A percentile compares a stretch with the other conserved stretches of the same genome.
These are phyloP conservation scores for Oryza rufipogon DNA, from an alignment of 176 grass and related monocot genomes.

Conservation along the genomic window DNA sequence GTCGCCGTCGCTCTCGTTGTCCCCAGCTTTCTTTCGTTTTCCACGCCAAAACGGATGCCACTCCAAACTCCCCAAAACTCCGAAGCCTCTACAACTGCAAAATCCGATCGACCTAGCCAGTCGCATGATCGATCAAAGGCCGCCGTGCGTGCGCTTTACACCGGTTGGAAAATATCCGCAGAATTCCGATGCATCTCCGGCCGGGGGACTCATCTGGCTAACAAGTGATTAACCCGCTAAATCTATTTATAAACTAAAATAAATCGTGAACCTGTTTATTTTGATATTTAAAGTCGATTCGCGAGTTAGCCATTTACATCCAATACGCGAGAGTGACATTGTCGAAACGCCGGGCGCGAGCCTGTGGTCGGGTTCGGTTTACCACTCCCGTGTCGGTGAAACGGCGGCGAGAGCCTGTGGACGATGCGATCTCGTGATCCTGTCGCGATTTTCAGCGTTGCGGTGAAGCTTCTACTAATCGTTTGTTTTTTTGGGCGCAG, in stretches of 20 bases:
- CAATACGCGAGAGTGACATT: background rate
- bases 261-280: no score
- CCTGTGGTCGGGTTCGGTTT: background rate
- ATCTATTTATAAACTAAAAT: no score
- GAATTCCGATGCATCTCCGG: no score
- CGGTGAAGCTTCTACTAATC: background rate
- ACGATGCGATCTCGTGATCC: no score
- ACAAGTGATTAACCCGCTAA: no score
- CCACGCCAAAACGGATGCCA: background rate
- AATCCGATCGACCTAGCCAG: background rate
- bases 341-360: background rate
- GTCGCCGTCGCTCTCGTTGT: background rate
- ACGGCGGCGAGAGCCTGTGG: no score
- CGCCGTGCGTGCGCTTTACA: background rate
- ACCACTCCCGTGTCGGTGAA: background rate
- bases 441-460: background rate
- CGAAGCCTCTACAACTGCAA: background rate
- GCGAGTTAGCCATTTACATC: no score
- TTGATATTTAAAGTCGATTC: no score
- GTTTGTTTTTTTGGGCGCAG: no score
- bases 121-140: background rate
- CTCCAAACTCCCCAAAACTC: background rate
- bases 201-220: no score
- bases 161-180: background rate
- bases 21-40: background rate